These are phyloP conservation scores for Trichoderma asperelloides DNA, from an alignment of 495 filamentous ascomycete genomes.

Conservation along the genomic window DNA sequence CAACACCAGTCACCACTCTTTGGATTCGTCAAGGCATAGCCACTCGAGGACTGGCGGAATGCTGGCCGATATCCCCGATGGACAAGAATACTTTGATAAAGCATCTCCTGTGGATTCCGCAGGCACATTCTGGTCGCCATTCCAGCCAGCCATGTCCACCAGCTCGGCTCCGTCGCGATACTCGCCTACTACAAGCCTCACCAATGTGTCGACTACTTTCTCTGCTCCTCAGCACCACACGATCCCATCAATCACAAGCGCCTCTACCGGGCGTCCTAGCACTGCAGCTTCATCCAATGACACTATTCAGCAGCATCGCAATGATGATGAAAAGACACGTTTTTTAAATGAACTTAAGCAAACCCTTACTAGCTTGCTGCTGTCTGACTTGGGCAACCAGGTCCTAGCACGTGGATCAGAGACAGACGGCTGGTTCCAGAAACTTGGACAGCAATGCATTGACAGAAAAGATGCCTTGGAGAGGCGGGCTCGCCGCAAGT, in stretches of 20 bases:
- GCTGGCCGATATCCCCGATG: slow-evolving; percentile 56
- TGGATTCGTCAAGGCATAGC: slow-evolving; percentile 55
- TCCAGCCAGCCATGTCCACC: slow-evolving; percentile 53
- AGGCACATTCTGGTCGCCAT: slow-evolving; percentile 83
- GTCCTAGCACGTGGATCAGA: slow-evolving; percentile 83
- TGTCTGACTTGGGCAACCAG: slow-evolving; percentile 81
- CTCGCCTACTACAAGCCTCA: slow-evolving; percentile 46
- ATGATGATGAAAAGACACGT: slow-evolving; percentile 43
- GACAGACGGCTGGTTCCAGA: slow-evolving; percentile 85
- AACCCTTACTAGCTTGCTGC: slow-evolving; percentile 69
- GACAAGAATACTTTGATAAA: slow-evolving; percentile 59
- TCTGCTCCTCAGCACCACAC: slow-evolving; percentile 30
- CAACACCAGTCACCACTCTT: slow-evolving; percentile 55
- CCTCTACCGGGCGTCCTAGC: slow-evolving; percentile 36
- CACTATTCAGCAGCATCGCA: slow-evolving; percentile 46
- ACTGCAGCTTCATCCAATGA: slow-evolving; percentile 51
- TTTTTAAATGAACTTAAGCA: slow-evolving; percentile 74
- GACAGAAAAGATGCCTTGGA: slow-evolving; percentile 62
- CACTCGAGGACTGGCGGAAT: slow-evolving; percentile 45
- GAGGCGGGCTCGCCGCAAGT: slow-evolving; percentile 30
- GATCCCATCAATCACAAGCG: slow-evolving; percentile 31
- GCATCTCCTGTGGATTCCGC: slow-evolving; percentile 65
- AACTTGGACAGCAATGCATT: slow-evolving; percentile 66
- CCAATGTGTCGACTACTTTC: slow-evolving; percentile 39
- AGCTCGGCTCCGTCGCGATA: slow-evolving; percentile 49